Conservation (phyloP, 352 stramenopile species). For the Phytopythium aichiense region DNA sequence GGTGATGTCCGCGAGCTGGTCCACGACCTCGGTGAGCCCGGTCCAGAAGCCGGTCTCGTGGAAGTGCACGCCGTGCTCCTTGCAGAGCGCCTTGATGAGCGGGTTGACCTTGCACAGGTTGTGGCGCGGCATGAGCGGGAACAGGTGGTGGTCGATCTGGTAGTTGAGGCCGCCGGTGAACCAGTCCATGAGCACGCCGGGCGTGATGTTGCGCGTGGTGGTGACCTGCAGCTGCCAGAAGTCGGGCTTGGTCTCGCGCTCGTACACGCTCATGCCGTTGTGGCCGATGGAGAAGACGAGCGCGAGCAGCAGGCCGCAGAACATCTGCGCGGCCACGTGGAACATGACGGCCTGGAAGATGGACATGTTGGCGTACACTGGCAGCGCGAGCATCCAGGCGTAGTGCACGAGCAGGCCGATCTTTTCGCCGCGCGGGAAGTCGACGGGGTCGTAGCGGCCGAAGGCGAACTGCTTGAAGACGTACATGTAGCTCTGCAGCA, state of each 20-base stretch:
- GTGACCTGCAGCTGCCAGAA: constrained; percentile 99
- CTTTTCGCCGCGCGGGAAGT: constrained; percentile 83
- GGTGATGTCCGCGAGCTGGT: constrained; percentile 91
- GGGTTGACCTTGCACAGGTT: constrained; percentile 93
- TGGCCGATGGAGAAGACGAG: constrained; percentile 97
- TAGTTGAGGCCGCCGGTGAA: constrained; percentile 98
- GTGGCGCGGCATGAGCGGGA: constrained; percentile 96
- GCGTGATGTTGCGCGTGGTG: constrained; percentile 95
- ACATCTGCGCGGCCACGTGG: constrained; percentile 82
- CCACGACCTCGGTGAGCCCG: constrained; percentile 93
- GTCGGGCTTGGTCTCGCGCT: constrained; percentile 93
- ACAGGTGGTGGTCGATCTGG: constrained; percentile 99
- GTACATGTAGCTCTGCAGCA: constrained; percentile 96
- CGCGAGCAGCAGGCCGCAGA: constrained; percentile 94
- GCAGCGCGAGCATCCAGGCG: constrained; percentile 88
- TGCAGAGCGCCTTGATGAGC: constrained; percentile 96
- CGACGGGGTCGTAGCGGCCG: constrained; percentile 77
- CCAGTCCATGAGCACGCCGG: constrained; percentile 95
- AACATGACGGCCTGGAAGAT: constrained; percentile 66
- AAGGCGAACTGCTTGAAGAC: constrained; percentile 89
- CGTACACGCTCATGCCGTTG: constrained; percentile 98
- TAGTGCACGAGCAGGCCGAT: constrained; percentile 87
- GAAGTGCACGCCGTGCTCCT: constrained; percentile 95
- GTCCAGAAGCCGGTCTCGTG: constrained; percentile 94
- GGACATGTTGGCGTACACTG: constrained; percentile 59